Evolutionary conservation across 176 grass and related monocot genomes (phyloP).

Genomic region (Cenchrus fungigraminus): DNA sequence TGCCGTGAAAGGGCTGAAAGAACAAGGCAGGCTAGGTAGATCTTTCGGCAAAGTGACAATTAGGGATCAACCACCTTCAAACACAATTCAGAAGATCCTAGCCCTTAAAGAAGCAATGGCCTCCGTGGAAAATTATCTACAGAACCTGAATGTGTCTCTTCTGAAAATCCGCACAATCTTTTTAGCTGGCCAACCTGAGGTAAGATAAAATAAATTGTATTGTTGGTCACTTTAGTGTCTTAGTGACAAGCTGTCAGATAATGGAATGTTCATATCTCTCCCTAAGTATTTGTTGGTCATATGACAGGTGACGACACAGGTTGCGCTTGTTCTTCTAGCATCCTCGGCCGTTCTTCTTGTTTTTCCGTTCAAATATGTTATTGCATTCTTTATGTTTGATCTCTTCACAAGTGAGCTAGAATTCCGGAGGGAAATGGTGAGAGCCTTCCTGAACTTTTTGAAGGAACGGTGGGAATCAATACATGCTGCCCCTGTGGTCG

Average conservation of each 20-base stretch:
- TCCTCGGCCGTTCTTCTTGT: constrained; percentile 65
- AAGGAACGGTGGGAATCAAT: background rate
- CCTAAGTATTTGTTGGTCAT: constrained; percentile 32
- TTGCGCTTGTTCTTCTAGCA: constrained; percentile 69
- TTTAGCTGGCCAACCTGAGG: constrained; percentile 93
- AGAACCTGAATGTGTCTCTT: no score
- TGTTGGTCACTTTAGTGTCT: background rate
- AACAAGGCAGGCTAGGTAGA: constrained; percentile 56
- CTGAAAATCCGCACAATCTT: constrained; percentile 34
- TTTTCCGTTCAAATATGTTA: constrained; percentile 84
- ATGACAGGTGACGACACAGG: constrained; percentile 79
- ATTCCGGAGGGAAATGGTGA: no score
- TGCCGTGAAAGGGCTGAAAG: constrained; percentile 80
- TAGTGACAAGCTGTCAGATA: constrained; percentile 14
- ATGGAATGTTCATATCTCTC: background rate
- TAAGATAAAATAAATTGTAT: constrained; percentile 43
- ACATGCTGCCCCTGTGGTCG: constrained; percentile 76
- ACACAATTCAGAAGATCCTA: no score
- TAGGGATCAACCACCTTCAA: no score
- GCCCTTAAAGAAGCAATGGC: no score
- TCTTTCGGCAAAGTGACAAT: no score
- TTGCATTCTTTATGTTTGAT: constrained; percentile 64
- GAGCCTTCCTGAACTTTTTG: no score
- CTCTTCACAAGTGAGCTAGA: constrained; percentile 67
- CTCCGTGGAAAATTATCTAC: no score